phyloP scores from a whole-genome alignment of 495 filamentous ascomycete genomes.

The Aspergillus diversus region DNA sequence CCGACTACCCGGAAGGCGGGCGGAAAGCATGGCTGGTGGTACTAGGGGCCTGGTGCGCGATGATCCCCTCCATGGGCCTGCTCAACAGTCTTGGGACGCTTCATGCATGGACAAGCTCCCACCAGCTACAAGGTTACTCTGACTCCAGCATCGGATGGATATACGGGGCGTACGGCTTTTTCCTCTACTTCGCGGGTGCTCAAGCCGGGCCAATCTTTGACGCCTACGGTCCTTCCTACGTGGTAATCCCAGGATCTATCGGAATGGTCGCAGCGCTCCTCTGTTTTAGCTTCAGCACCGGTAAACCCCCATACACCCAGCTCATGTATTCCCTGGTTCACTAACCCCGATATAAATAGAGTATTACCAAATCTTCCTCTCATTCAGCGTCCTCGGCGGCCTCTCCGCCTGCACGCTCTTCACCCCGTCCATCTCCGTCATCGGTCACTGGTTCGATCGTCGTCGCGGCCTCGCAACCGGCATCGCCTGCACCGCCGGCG shows the following conservation, averaged over 20 bases:
- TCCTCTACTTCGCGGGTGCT: slow-evolving; percentile 55
- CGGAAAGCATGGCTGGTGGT: slow-evolving; percentile 67
- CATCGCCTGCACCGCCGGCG: slow-evolving; percentile 69
- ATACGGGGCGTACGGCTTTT: slow-evolving; percentile 67
- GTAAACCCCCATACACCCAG: slow-evolving; percentile 10
- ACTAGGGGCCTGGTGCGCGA: slow-evolving; percentile 62
- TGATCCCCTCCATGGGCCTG: slow-evolving; percentile 66
- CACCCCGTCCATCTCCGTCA: slow-evolving; percentile 61
- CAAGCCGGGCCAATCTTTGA: slow-evolving; percentile 41
- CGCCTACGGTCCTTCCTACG: slow-evolving; percentile 29
- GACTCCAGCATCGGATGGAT: slow-evolving; percentile 72
- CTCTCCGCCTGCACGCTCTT: slow-evolving; percentile 54
- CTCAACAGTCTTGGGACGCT: slow-evolving; percentile 71
- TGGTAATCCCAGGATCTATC: slow-evolving; percentile 34
- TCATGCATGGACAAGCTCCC: slow-evolving; percentile 57
- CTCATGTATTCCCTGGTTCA: slow-evolving; percentile 33
- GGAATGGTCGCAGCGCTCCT: slow-evolving; percentile 33
- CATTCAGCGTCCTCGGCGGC: slow-evolving; percentile 42
- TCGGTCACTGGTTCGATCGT: slow-evolving; percentile 71
- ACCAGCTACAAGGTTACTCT: slow-evolving; percentile 57
- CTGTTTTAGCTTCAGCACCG: slow-evolving; percentile 55
- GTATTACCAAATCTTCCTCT: slow-evolving; percentile 50
- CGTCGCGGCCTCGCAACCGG: slow-evolving; percentile 74
- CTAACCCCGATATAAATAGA: slow-evolving; percentile 51
- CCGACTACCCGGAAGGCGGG: slow-evolving; percentile 66